Conservation (phyloP, 441 rosid species). For the Syzygium malaccense region DNA sequence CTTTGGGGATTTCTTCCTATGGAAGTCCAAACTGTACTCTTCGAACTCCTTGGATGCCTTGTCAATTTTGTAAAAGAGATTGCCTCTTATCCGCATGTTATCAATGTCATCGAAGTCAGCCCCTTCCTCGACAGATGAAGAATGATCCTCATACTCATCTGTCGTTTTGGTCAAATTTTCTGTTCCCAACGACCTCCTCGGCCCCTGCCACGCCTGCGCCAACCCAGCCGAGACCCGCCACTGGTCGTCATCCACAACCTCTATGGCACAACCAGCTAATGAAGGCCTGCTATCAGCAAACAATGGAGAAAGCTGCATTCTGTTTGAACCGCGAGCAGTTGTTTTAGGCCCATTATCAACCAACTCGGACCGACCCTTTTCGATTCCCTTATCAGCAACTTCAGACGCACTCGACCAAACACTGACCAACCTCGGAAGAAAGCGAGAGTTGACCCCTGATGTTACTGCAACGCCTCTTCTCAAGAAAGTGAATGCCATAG, state of each 20-base stretch:
- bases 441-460: slow-evolving; percentile 1
- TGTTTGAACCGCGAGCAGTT: slow-evolving; percentile 2
- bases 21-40: slow-evolving; percentile 68
- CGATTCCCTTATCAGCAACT: background rate
- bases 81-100: slow-evolving; percentile 63
- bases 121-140: slow-evolving; percentile 4
- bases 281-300: slow-evolving; percentile 8
- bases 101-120: slow-evolving; percentile 58
- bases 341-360: background rate
- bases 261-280: slow-evolving; percentile 28
- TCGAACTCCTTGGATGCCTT: slow-evolving; percentile 71
- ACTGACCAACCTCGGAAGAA: slow-evolving; percentile 7
- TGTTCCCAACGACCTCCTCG: slow-evolving; percentile 7
- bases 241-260: slow-evolving; percentile 61
- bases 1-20: slow-evolving; percentile 47
- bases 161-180: background rate
- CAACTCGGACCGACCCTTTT: background rate
- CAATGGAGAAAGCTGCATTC: slow-evolving; percentile 29
- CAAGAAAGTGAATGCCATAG: slow-evolving; percentile 25
- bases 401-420: slow-evolving; percentile 28
- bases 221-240: slow-evolving; percentile 64
- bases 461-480: slow-evolving; percentile 19
- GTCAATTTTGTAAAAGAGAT: slow-evolving; percentile 77
- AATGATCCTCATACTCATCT: slow-evolving; percentile 2
- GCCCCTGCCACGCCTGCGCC: slow-evolving; percentile 40